Conservation (phyloP, 2,329 filamentous ascomycete genomes). For the Fusarium nurragi region DNA sequence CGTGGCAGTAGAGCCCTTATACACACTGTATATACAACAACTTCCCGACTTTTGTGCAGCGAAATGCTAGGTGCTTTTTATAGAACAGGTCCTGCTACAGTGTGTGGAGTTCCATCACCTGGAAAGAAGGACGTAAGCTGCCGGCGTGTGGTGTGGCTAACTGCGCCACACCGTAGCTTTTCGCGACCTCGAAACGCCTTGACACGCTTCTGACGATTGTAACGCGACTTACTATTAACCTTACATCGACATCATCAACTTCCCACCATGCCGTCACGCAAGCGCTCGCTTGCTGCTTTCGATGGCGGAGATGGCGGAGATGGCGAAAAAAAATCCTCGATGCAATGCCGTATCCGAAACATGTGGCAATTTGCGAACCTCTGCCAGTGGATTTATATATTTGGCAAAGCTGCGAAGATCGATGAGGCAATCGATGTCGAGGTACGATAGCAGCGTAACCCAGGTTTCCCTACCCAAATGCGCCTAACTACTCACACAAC, state of each 20-base stretch:
- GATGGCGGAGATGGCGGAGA: constrained; percentile 22
- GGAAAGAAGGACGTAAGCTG: constrained; percentile 30
- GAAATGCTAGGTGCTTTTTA: constrained; percentile 31
- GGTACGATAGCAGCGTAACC: constrained; percentile 59
- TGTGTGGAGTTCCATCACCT: constrained; percentile 31
- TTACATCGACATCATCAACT: constrained; percentile 30
- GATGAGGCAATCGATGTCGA: constrained; percentile 90
- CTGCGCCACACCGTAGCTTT: constrained; percentile 38
- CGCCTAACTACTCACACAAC: background rate
- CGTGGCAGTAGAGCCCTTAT: constrained; percentile 21
- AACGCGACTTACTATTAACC: constrained; percentile 38
- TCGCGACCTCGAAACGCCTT: constrained; percentile 35
- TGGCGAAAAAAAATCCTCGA: constrained; percentile 26
- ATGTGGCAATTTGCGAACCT: constrained; percentile 97
- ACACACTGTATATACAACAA: constrained; percentile 33
- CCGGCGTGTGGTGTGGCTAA: constrained; percentile 43
- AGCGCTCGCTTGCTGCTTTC: constrained; percentile 37
- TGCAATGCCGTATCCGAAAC: constrained; percentile 76
- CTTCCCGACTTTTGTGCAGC: background rate
- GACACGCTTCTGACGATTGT: constrained; percentile 36
- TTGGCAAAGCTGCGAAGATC: constrained; percentile 89
- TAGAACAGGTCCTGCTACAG: constrained; percentile 38
- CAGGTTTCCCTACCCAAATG: background rate
- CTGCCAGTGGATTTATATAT: constrained; percentile 92
- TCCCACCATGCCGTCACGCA: constrained; percentile 44